phyloP scores from a whole-genome alignment of 305 asterid genomes.

The Solanum chacoense region DNA sequence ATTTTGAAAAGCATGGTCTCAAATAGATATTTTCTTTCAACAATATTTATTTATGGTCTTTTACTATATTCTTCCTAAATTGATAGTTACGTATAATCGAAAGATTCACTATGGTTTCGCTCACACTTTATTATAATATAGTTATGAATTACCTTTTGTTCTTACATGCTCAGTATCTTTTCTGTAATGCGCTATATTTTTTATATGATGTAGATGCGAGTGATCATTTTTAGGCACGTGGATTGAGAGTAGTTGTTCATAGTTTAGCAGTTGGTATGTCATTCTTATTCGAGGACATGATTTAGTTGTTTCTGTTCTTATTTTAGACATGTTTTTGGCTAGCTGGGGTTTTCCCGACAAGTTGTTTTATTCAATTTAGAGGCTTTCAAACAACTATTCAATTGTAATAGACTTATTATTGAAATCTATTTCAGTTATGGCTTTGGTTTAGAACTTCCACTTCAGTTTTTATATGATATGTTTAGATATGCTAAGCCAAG shows the following conservation, averaged over 20 bases:
- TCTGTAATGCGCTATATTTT: too few species aligned
- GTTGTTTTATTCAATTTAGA: too few species aligned
- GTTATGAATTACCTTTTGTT: neutral
- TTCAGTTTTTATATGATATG: too few species aligned
- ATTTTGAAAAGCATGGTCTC: neutral
- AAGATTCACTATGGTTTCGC: neutral
- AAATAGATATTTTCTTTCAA: neutral
- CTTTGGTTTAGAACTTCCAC: neutral
- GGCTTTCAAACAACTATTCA: neutral
- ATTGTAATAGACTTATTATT: neutral
- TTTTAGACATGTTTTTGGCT: neutral
- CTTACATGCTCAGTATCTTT: neutral
- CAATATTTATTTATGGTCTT: neutral
- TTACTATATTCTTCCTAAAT: neutral
- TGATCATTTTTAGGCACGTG: neutral
- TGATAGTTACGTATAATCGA: too few species aligned
- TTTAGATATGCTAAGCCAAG: neutral
- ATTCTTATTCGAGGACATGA: neutral
- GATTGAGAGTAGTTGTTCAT: neutral
- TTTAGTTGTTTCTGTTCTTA: neutral
- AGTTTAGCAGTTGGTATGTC: neutral
- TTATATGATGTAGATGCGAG: neutral
- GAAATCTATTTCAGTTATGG: too few species aligned
- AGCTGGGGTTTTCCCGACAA: neutral
- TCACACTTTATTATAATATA: neutral